Conservation (phyloP, 1,284 basidiomycete genomes). For the Inonotus obliquus region DNA sequence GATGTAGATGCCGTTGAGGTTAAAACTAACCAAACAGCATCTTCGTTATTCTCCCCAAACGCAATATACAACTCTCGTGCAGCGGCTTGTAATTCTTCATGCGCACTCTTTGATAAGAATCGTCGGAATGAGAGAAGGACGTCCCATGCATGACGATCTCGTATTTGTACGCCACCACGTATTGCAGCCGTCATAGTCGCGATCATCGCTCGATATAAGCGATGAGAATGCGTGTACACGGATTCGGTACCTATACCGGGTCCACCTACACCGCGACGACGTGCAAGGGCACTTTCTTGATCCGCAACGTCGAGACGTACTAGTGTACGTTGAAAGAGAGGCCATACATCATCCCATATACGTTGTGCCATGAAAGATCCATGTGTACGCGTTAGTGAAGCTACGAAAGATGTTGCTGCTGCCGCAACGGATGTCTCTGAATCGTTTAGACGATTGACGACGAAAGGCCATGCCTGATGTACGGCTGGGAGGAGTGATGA, state of each 20-base stretch:
- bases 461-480: conserved; percentile 84
- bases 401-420: conserved; percentile 67
- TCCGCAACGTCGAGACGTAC: conserved; percentile 56
- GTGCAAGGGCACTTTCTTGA: conserved; percentile 55
- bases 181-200: conserved; percentile 65
- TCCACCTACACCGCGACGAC: conserved; percentile 33
- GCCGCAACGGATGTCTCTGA: conserved; percentile 71
- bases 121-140: conserved; percentile 67
- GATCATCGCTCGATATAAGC: conserved; percentile 69
- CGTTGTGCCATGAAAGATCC: conserved; percentile 81
- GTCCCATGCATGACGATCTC: conserved; percentile 74
- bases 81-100: conserved; percentile 67
- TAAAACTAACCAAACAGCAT: conserved; percentile 80
- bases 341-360: conserved; percentile 90
- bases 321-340: conserved; percentile 63
- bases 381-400: conserved; percentile 58
- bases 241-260: conserved; percentile 56
- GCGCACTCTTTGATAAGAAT: conserved; percentile 61
- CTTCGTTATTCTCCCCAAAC: conserved; percentile 59
- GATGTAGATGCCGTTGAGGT: conserved; percentile 40
- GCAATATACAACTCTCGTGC: conserved; percentile 64
- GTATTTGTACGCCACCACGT: conserved; percentile 54
- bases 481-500: conserved; percentile 76
- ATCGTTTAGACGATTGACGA: conserved; percentile 78
- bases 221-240: conserved; percentile 72